Evolutionary conservation across 2,329 filamentous ascomycete species (phyloP), one percentile per base, ranked within the genome.

Genomic region (Eurotiales sp.): DNA sequence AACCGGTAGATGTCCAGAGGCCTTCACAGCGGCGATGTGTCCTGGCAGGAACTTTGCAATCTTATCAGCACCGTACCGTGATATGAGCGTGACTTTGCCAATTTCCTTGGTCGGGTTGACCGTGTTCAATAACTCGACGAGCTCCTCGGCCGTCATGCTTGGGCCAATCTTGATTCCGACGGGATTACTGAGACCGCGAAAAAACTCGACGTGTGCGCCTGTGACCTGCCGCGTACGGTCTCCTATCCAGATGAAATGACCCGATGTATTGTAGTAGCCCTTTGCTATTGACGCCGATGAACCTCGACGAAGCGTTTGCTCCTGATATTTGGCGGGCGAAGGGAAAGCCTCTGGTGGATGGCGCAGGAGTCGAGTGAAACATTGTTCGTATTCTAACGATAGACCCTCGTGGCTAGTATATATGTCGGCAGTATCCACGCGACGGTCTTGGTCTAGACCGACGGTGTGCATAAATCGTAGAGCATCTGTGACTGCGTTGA

Each of bases 171-270:
- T 99, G 72, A 99, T 86, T 55, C 93, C 93, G 60, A 99, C 89
- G 0, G 93, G 93, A 73, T 99, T 99, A 62, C 89, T 86, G 59
- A 99, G 87, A 53, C 93, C 93, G 41, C 93, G 87, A 80, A 97
- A 95, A 78, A 95, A 99, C 72, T 99, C 93, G 56, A 99, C 87
- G 70, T 99, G 93, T 0, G 87, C 92, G 61, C 92, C 89, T 65
- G 93, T 87, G 41, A 96, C 83, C 72, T 97, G 92, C 42, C 93
- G 84, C 2, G 93, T 99, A 58, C 93, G 88, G 71, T 99, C 93
- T 50, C 93, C 93, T 61, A 99, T 95, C 93, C 93, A 99, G 68
- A 99, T 81, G 76, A 99, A 97, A 68, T 99, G 93, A 0, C 90
- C 89, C 4, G 90, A 95, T 0, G 92, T 97, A 72, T 96, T 87